These are phyloP conservation scores for Ophiostoma sp. DNA, from an alignment of 2,329 filamentous ascomycete genomes.

Conservation along the genomic window DNA sequence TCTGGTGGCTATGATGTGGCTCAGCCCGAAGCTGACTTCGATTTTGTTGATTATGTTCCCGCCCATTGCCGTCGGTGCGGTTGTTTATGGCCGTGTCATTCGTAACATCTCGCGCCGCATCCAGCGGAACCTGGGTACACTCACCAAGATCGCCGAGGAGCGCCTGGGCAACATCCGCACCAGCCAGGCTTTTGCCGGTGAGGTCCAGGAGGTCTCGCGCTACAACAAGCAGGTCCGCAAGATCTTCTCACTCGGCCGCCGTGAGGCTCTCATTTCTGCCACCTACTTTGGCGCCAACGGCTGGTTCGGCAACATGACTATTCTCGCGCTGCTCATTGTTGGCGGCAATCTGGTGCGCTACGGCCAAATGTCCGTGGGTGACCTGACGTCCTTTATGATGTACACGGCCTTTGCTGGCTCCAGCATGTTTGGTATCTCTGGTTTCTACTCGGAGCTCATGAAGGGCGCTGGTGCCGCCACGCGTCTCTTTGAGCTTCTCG, in stretches of 20 bases:
- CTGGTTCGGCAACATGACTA: conserved; percentile 94
- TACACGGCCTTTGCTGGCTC: conserved; percentile 86
- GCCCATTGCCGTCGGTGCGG: conserved; percentile 84
- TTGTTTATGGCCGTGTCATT: conserved; percentile 87
- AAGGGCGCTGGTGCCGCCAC: conserved; percentile 98
- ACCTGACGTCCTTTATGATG: conserved; percentile 96
- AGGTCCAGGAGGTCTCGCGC: conserved; percentile 82
- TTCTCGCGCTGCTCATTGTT: conserved; percentile 84
- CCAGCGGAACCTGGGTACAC: conserved; percentile 85
- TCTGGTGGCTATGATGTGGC: conserved; percentile 92
- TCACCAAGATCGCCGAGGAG: conserved; percentile 98
- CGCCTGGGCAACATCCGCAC: conserved; percentile 96
- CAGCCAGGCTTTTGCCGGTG: conserved; percentile 92
- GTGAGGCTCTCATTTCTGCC: conserved; percentile 83
- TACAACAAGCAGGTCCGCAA: conserved; percentile 92
- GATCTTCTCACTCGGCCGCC: conserved; percentile 86
- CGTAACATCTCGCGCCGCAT: conserved; percentile 88
- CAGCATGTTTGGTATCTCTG: conserved; percentile 88
- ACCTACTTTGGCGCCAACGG: conserved; percentile 87
- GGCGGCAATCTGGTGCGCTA: conserved; percentile 87
- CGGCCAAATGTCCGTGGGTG: conserved; percentile 84
- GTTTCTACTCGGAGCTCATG: conserved; percentile 98
- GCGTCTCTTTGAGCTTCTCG: conserved; percentile 91
- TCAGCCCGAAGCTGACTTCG: conserved; percentile 85
- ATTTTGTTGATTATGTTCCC: conserved; percentile 86